phyloP scores from a whole-genome alignment of 306 rosid genomes.

The Glycyrrhiza uralensis region DNA sequence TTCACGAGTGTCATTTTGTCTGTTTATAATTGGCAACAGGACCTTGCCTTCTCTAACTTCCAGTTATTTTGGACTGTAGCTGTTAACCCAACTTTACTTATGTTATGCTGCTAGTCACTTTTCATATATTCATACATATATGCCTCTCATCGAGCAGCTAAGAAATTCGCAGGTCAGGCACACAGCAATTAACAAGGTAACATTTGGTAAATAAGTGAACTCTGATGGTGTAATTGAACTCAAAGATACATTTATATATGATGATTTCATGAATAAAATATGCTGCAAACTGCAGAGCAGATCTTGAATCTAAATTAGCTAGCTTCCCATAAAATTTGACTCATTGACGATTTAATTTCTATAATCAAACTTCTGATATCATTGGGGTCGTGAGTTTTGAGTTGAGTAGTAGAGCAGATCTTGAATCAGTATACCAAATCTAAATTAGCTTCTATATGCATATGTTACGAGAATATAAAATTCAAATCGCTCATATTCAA shows the following conservation, averaged over 20 bases:
- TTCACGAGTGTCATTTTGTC: conserved; percentile 56
- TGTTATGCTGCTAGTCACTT: conserved; percentile 12
- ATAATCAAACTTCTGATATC: no score
- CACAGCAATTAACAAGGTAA: neutral
- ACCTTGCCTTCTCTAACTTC: conserved; percentile 44
- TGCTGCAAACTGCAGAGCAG: neutral
- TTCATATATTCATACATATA: neutral
- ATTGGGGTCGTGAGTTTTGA: no score
- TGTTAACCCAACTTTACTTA: conserved; percentile 25
- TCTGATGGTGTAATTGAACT: neutral
- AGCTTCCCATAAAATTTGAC: no score
- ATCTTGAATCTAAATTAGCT: neutral
- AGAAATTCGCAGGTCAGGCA: neutral
- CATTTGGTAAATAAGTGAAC: neutral
- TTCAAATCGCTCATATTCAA: no score
- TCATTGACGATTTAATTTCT: no score
- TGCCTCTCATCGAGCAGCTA: conserved; percentile 24
- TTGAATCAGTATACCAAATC: neutral
- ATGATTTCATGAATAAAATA: conserved; percentile 4
- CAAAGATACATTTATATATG: neutral
- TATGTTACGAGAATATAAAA: no score
- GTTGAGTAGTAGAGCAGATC: neutral
- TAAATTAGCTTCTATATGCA: neutral
- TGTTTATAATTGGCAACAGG: conserved; percentile 44
- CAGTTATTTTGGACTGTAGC: conserved; percentile 36